phyloP scores from a whole-genome alignment of 768 basidiomycete genomes.

The Leccinellum luteum region DNA sequence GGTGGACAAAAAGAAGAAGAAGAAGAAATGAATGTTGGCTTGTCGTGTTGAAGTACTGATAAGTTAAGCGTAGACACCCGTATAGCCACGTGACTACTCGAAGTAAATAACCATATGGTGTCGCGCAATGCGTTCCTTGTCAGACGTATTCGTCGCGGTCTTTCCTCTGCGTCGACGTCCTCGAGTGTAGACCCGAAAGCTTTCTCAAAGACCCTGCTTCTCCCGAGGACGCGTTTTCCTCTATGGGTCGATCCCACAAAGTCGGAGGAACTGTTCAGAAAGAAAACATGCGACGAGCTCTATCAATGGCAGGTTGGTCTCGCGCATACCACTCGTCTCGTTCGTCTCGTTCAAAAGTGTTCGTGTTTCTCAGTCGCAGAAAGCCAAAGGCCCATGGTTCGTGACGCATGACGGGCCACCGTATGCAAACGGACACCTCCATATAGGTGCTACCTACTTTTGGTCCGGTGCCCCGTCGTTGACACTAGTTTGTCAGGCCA shows the following conservation, averaged over 20 bases:
- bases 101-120: no score
- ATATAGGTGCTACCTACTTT: conserved; percentile 66
- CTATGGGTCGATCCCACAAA: conserved; percentile 65
- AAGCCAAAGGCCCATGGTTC: conserved; percentile 66
- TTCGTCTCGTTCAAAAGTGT: neutral
- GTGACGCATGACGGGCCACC: conserved; percentile 96
- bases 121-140: conserved; percentile 12
- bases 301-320: conserved; percentile 74
- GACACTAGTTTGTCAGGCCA: conserved; percentile 57
- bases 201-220: conserved; percentile 63
- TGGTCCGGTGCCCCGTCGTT: neutral
- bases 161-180: conserved; percentile 11
- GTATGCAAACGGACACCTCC: conserved; percentile 94
- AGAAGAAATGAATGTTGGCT: no score
- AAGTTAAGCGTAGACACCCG: no score
- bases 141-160: conserved; percentile 10
- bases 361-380: conserved; percentile 49
- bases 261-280: conserved; percentile 55
- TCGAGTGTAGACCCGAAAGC: conserved; percentile 30
- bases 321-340: neutral
- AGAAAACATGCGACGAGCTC: conserved; percentile 66
- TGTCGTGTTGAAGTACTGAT: no score
- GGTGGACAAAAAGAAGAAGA: no score
- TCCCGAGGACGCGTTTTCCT: conserved; percentile 82
- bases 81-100: no score